Base-by-base conservation (phyloP, 2,329 filamentous ascomycete genomes). In the Fusarium oligoseptatum region DNA sequence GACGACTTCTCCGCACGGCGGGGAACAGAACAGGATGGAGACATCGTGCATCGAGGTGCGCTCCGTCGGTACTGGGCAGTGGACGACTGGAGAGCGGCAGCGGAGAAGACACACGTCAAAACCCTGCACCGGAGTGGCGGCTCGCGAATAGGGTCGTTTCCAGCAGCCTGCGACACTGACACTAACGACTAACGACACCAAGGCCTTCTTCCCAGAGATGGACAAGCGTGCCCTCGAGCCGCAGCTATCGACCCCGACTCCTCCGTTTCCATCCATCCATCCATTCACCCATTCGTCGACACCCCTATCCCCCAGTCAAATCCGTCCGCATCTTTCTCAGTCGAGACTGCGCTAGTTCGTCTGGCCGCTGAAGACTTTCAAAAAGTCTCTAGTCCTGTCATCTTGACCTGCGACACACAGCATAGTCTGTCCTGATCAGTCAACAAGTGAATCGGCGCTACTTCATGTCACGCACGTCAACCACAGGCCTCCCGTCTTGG, bases 131-230 rank as follows among this genome's bases (percentile, higher is more conserved):
- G 41, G 63, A 71, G 63, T 56, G 64, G 56, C 72, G 63, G 70
- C 76, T 76, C 75, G 43, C 77, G 77, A 78, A 78, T 78, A 58
- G 77, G 77, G 70, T 77, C 67, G 60, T 77, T 79, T 78, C 77
- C 77, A 74, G 74, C 68, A 43, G 64, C 55, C 69, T 74, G 62
- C 64, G 55, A 76, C 57, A 69, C 60, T 68, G 72, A 32, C 27
- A 52, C 48, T 52, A 52, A 52, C 48, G 24, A 32, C 48, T 29
- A 66, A 74, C 67, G 39, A 66, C 45, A 60, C 45, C 58, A 56
- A 56, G 60, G 41, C 65, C 67, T 73, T 76, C 71, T 70, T 76
- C 74, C 73, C 75, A 65, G 64, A 77, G 69, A 63, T 52, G 75
- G 76, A 68, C 63, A 78, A 78, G 77, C 74, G 77, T 69, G 64